Evolutionary conservation across 352 stramenopile species (phyloP).

Genomic region (Phytophthora meadii): DNA sequence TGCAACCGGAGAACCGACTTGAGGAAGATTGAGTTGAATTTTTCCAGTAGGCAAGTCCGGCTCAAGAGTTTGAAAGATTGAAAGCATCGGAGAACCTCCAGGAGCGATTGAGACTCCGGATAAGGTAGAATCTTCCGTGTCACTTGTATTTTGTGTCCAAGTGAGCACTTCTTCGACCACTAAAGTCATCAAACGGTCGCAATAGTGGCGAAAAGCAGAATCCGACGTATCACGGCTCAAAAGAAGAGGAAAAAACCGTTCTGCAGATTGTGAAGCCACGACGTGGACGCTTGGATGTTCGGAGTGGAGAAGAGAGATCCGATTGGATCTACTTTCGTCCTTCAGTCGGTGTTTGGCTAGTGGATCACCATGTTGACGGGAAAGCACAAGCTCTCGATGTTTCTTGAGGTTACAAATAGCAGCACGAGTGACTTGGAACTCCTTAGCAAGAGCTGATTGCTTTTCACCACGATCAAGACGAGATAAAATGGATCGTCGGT

Average conservation of each 20-base stretch:
- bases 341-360: constrained; percentile 45
- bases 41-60: constrained; percentile 33
- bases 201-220: constrained; percentile 34
- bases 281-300: background rate
- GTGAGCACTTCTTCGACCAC: constrained; percentile 45
- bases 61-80: constrained; percentile 39
- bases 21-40: constrained; percentile 25
- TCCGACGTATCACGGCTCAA: constrained; percentile 17
- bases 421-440: constrained; percentile 62
- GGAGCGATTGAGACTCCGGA: constrained; percentile 24
- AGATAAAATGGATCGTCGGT: constrained; percentile 52
- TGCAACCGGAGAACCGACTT: background rate
- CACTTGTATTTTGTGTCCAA: constrained; percentile 27
- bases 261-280: constrained; percentile 17
- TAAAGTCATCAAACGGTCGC: constrained; percentile 43
- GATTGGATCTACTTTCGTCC: constrained; percentile 5
- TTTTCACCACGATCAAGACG: constrained; percentile 52
- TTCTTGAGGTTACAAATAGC: constrained; percentile 72
- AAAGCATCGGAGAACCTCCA: constrained; percentile 22
- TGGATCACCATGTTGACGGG: constrained; percentile 49
- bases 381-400: constrained; percentile 46
- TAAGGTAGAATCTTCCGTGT: constrained; percentile 5
- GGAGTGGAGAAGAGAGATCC: constrained; percentile 1
- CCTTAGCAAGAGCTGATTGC: constrained; percentile 59
- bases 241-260: constrained; percentile 23